A percentile compares a stretch with the other conserved stretches of the same genome.
Conservation (phyloP, 306 rosid species). For the Begonia masoniana region DNA sequence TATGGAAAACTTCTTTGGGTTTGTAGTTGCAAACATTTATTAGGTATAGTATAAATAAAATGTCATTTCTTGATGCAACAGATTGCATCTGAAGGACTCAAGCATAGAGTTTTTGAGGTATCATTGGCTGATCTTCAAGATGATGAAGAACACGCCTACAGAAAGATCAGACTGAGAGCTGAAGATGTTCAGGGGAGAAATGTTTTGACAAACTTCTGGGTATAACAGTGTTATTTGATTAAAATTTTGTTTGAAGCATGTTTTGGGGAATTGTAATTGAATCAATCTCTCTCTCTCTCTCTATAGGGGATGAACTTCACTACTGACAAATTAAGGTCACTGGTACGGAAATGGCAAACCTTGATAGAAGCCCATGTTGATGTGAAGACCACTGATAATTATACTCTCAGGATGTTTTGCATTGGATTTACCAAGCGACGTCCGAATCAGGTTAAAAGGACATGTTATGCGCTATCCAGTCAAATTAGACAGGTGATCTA, state of each 20-base stretch:
- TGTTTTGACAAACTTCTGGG: constrained; percentile 91
- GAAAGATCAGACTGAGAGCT: constrained; percentile 89
- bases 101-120: constrained; percentile 84
- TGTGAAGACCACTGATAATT: constrained; percentile 82
- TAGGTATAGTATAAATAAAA: no score
- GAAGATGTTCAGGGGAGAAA: constrained; percentile 90
- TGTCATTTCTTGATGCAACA: constrained; percentile 11
- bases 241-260: not conserved
- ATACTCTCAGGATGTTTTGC: constrained; percentile 78
- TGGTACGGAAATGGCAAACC: constrained; percentile 86
- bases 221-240: constrained; percentile 14
- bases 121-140: constrained; percentile 93
- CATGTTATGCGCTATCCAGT: constrained; percentile 88
- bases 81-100: constrained; percentile 97
- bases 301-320: constrained; percentile 87
- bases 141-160: constrained; percentile 84
- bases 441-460: constrained; percentile 77
- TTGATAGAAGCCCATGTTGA: constrained; percentile 89
- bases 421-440: constrained; percentile 88
- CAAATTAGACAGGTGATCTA: constrained; percentile 68
- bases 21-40: no score
- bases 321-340: constrained; percentile 80
- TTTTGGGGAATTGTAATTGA: no score
- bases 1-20: no score
- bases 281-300: not conserved